Percentiles rank a stretch among this genome's conserved stretches.
Conservation (phyloP, 2,329 filamentous ascomycete species). For the Microthyrium microscopicum region DNA sequence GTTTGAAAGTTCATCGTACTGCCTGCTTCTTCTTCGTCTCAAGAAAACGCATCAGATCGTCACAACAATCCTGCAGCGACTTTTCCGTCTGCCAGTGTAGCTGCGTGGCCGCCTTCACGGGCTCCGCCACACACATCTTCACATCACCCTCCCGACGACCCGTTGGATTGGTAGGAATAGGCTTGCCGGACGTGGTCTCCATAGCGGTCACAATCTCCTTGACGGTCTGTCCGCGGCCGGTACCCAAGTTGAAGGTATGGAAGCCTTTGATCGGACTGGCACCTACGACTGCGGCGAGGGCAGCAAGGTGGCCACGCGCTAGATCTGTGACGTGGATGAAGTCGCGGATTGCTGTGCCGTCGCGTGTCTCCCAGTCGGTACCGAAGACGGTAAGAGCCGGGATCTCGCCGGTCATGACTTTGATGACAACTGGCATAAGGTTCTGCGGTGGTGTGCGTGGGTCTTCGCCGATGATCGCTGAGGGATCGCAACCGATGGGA, state of each 20-base stretch:
- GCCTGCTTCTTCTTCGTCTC: no score
- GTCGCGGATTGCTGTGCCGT: constrained; percentile 50
- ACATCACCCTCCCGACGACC: constrained; percentile 25
- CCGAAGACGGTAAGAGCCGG: constrained; percentile 44
- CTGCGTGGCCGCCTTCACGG: constrained; percentile 21
- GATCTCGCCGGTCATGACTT: constrained; percentile 40
- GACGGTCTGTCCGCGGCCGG: constrained; percentile 26
- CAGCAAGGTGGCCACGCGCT: constrained; percentile 46
- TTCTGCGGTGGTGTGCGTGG: constrained; percentile 45
- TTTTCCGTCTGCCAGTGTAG: constrained; percentile 23
- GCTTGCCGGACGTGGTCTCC: constrained; percentile 18
- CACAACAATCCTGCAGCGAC: constrained; percentile 20
- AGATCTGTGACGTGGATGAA: constrained; percentile 53
- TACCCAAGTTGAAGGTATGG: constrained; percentile 26
- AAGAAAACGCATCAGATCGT: constrained; percentile 22
- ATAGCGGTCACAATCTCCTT: constrained; percentile 24
- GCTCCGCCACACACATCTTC: constrained; percentile 24
- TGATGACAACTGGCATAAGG: constrained; percentile 46
- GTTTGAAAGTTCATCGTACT: no score
- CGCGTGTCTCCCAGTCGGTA: constrained; percentile 46
- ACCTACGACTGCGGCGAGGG: constrained; percentile 26
- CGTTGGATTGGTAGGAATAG: constrained; percentile 20
- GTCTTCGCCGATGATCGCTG: constrained; percentile 47
- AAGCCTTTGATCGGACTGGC: constrained; percentile 19
- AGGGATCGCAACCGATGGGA: constrained; percentile 48